These are phyloP conservation scores for Trichosporon asahii DNA, from an alignment of 1,284 basidiomycete genomes.

Conservation along the genomic window DNA sequence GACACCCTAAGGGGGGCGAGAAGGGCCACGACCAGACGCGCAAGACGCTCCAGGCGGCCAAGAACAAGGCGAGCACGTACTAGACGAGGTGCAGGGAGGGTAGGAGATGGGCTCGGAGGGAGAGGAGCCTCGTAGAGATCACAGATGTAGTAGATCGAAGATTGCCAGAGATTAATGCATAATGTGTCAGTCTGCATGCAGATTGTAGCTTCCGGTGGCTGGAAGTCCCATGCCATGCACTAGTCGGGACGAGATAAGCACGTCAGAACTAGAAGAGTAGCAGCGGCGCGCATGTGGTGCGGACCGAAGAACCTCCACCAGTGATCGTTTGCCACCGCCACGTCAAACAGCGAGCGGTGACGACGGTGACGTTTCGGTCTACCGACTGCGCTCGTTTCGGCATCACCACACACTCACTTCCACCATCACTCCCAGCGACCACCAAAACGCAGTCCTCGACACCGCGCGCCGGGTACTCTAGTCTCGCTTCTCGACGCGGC, in stretches of 20 bases:
- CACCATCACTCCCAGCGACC: neutral
- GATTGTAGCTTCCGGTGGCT: neutral
- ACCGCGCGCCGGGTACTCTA: no score
- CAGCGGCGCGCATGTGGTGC: neutral
- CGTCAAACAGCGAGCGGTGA: neutral
- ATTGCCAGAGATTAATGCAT: slow-evolving; percentile 1
- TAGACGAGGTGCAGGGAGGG: slow-evolving; percentile 13
- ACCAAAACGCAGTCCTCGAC: neutral
- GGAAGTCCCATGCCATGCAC: no score
- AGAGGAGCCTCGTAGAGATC: neutral
- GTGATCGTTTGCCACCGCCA: neutral
- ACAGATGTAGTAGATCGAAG: neutral
- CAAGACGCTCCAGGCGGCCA: slow-evolving; percentile 36
- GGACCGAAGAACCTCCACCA: neutral
- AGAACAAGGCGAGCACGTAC: slow-evolving; percentile 35
- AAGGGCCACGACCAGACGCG: slow-evolving; percentile 26
- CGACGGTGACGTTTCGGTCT: neutral
- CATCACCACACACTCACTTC: neutral
- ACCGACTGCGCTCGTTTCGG: neutral
- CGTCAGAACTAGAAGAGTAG: neutral
- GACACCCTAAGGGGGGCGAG: slow-evolving; percentile 16
- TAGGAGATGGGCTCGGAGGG: no score
- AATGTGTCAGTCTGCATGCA: neutral
- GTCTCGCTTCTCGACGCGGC: no score
- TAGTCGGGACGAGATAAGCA: no score